Evolutionary conservation across 148 eudicot species (phyloP).

Genomic region (Beta vulgaris): DNA sequence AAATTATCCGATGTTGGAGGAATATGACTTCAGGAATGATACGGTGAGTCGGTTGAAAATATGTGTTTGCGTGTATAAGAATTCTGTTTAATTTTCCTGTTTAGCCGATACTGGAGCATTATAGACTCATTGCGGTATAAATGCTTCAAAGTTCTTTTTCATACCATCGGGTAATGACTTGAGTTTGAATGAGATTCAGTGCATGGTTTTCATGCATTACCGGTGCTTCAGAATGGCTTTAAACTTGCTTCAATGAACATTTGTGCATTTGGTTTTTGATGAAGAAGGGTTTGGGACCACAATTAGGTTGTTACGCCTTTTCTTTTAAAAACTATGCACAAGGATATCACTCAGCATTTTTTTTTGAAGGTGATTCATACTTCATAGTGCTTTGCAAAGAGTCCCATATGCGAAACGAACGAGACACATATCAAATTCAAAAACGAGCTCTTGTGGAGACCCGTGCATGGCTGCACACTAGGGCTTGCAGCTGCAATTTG

Average conservation of each 20-base stretch:
- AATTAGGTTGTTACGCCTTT: not conserved
- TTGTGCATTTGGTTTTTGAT: not conserved
- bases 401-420: no score
- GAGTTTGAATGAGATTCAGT: not conserved
- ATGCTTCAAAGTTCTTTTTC: not conserved
- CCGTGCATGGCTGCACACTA: no score
- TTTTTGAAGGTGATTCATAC: not conserved
- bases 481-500: no score
- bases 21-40: conserved; percentile 96
- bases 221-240: not conserved
- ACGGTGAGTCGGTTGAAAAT: conserved; percentile 48
- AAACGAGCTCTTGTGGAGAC: no score
- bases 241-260: no score
- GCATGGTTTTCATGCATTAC: not conserved
- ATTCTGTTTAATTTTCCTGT: not conserved
- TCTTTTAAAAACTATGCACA: not conserved
- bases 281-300: not conserved
- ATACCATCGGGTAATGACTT: not conserved
- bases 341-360: not conserved
- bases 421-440: no score
- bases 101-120: not conserved
- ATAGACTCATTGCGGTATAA: not conserved
- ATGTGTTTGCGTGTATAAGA: not conserved
- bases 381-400: not conserved
- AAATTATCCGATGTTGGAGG: conserved; percentile 98